Base-by-base conservation (phyloP, 2,329 filamentous ascomycete genomes). In the Beauveria varroae region DNA sequence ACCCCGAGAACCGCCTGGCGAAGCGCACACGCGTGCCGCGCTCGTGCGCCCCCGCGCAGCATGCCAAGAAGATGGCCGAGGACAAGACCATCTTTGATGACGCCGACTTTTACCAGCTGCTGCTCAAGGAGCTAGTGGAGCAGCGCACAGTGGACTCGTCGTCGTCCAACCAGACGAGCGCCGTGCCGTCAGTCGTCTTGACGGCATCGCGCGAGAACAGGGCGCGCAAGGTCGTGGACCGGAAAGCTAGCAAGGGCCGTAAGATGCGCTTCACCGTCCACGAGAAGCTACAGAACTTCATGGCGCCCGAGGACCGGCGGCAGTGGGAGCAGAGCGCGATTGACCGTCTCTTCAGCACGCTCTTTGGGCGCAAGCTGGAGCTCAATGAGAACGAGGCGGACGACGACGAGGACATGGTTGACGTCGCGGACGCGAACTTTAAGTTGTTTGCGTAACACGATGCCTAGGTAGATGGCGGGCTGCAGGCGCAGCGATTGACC, bases 281-380 rank as follows among this genome's bases (percentile, higher is more conserved):
- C 71, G 93, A 98, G 78, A 98, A 98, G 79, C 75, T 99, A 70
- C 91, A 96, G 77, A 97, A 97, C 74, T 98, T 98, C 71, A 97
- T 97, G 92, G 93, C 93, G 12, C 87, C 92, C 0, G 91, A 97
- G 72, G 90, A 96, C 71, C 81, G 90, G 58, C 82, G 88, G 3
- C 75, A 74, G 18, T 99, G 95, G 95, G 89, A 90, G 64, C 86
- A 88, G 66, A 82, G 85, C 63, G 91, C 93, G 60, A 85, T 91
- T 63, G 90, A 95, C 68, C 76, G 85, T 62, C 85, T 93, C 73
- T 93, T 93, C 71, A 86, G 86, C 16, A 88, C 87, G 28, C 73
- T 93, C 65, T 84, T 93, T 65, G 90, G 90, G 0, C 86, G 88
- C 68, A 87, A 85, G 72, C 80, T 88, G 70, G 78, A 81, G 67